These are phyloP conservation scores for Colletotrichum somersetense DNA, from an alignment of 2,329 filamentous ascomycete species.

Conservation along the genomic window DNA sequence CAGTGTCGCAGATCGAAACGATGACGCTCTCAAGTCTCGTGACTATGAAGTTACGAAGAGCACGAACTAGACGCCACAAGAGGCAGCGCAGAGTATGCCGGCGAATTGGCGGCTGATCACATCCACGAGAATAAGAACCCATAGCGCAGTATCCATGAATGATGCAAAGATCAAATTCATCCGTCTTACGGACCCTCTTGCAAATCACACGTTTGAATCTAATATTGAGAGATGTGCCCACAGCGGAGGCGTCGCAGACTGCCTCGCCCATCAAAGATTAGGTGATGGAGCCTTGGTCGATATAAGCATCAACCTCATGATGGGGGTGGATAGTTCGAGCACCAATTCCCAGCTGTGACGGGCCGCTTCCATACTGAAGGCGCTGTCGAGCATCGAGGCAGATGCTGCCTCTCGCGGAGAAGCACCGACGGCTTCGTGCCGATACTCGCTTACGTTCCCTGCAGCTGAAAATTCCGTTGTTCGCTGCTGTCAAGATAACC, in stretches of 20 bases:
- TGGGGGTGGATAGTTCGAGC: conserved; percentile 45
- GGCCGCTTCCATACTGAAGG: conserved; percentile 47
- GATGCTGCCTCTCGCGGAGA: background rate
- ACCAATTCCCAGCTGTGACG: conserved; percentile 48
- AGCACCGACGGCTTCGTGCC: background rate
- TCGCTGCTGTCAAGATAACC: background rate
- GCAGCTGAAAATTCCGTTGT: background rate
- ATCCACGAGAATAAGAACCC: background rate
- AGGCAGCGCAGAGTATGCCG: conserved; percentile 45
- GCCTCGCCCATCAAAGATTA: conserved; percentile 54
- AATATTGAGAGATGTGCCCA: too few species aligned
- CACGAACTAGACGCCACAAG: conserved; percentile 48
- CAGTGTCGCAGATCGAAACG: conserved; percentile 45
- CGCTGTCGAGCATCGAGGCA: conserved; percentile 40
- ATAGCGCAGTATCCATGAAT: background rate
- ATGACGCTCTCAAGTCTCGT: conserved; percentile 34
- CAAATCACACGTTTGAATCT: conserved; percentile 52
- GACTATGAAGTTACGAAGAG: conserved; percentile 44
- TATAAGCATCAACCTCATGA: conserved; percentile 51
- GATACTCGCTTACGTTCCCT: background rate
- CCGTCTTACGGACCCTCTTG: conserved; percentile 44
- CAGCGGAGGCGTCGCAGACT: conserved; percentile 41
- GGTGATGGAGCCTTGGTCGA: conserved; percentile 56
- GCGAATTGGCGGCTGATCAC: conserved; percentile 48
- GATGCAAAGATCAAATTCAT: conserved; percentile 44